A percentile compares a stretch with the other conserved stretches of the same genome.
phyloP scores from a whole-genome alignment of 768 basidiomycete species.

The Phanerochaete sordida region DNA sequence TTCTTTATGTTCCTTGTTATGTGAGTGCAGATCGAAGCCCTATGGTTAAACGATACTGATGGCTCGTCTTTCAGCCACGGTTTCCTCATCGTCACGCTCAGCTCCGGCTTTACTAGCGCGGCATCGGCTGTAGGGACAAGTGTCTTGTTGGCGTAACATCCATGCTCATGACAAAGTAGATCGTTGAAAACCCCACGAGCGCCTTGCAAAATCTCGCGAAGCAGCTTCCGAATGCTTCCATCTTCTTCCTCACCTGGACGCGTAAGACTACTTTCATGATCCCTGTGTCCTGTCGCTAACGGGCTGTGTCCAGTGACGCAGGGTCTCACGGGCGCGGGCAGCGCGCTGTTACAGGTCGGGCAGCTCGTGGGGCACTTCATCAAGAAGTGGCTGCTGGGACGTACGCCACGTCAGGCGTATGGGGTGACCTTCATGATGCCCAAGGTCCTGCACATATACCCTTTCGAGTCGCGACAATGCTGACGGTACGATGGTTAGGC shows the following conservation, averaged over 20 bases:
- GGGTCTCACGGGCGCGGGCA: constrained; percentile 49
- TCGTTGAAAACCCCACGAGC: constrained; percentile 40
- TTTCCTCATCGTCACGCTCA: constrained; percentile 68
- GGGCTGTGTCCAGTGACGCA: constrained; percentile 37
- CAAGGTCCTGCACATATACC: constrained; percentile 24
- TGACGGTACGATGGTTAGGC: constrained; percentile 27
- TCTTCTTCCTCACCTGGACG: constrained; percentile 60
- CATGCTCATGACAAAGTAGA: constrained; percentile 20
- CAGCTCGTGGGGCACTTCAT: constrained; percentile 55
- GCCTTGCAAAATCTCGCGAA: constrained; percentile 42
- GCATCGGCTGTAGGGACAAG: constrained; percentile 17
- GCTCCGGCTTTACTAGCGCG: constrained; percentile 52
- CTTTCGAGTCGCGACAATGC: neutral
- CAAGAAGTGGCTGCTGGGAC: constrained; percentile 61
- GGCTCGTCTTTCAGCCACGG: constrained; percentile 44
- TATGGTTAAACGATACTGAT: neutral
- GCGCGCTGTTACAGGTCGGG: constrained; percentile 50
- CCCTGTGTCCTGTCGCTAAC: neutral
- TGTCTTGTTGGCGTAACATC: neutral
- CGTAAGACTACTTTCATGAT: neutral
- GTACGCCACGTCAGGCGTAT: constrained; percentile 65
- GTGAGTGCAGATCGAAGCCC: constrained; percentile 25
- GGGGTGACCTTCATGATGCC: constrained; percentile 55
- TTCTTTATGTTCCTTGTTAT: constrained; percentile 66
- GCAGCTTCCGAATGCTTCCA: constrained; percentile 52